phyloP scores from a whole-genome alignment of 2,329 filamentous ascomycete species.

The Pyricularia sp. region DNA sequence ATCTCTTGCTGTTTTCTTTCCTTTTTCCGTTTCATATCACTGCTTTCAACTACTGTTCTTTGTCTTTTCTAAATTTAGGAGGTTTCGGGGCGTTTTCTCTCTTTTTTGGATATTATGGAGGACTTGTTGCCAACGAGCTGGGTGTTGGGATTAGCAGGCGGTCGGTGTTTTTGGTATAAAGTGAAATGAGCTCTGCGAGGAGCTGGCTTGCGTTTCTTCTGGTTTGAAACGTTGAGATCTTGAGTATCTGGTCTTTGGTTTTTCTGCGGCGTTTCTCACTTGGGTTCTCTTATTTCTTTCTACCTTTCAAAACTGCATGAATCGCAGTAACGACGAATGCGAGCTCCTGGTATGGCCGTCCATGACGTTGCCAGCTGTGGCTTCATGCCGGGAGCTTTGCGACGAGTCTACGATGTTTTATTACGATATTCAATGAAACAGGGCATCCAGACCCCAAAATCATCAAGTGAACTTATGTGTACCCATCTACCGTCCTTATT shows the following conservation, averaged over 20 bases:
- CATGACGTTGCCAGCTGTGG: background rate
- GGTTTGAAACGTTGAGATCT: background rate
- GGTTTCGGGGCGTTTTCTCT: background rate
- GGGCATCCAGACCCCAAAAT: background rate
- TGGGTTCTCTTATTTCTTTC: background rate
- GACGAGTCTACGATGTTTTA: conserved; percentile 1
- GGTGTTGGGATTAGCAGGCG: background rate
- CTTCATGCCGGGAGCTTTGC: background rate
- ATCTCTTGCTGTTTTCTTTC: background rate
- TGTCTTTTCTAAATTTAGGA: background rate
- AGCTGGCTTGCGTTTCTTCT: background rate
- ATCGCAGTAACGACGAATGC: background rate
- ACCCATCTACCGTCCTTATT: background rate
- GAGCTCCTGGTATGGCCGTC: background rate
- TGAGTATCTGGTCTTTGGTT: background rate
- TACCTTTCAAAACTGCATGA: background rate
- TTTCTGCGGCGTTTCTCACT: background rate
- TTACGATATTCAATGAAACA: background rate
- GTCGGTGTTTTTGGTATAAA: background rate
- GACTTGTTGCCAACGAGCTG: background rate
- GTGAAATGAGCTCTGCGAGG: background rate
- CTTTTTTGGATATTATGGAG: background rate
- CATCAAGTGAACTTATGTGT: background rate
- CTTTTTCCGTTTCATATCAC: background rate
- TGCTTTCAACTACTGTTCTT: background rate